Evolutionary conservation across 805 yeast species (phyloP), one percentile per base, ranked within the genome.

Genomic region (Kuraishia ogatae): DNA sequence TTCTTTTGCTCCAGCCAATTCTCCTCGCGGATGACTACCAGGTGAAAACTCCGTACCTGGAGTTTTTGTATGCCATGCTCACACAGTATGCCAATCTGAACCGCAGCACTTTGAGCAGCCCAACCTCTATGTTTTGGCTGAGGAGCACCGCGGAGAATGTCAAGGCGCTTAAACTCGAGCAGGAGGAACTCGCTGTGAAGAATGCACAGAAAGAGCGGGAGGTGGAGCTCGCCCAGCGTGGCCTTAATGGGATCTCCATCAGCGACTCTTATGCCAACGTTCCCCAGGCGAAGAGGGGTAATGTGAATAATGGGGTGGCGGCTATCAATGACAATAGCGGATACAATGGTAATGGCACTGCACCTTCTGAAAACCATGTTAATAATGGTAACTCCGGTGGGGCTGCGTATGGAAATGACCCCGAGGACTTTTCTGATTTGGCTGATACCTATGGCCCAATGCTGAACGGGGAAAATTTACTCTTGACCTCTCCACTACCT

Each of bases 31-130:
- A 91, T 71, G 97, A 91, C 66, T 81, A 81, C 65, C 84, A 86
- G 52, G 84, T 90, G 54, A 85, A 87, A 66, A 89, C 97, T 0
- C 97, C 97, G 1, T 92, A 92, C 66, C 75, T 92, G 66, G 97
- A 92, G 71, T 89, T 89, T 61, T 71, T 89, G 56, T 92, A 89
- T 66, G 90, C 96, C 2, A 79, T 84, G 54, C 73, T 87, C 74
- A 83, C 88, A 59, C 92, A 87, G 66, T 78, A 74, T 54, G 77
- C 74, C 55, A 77, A 74, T 57, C 70, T 79, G 57, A 84, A 83
- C 58, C 57, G 60, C n/a, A 73, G 73, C 26, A 61, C 68, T 22
- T 64, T 75, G n/a, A 54, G 56, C 2, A 64, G 66, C 53, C 63
- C 64, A 23, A 58, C 59, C 4, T 67, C 71, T 8, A 39, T 64